Base-by-base conservation (phyloP, 148 eudicot genomes). In the Talinum fruticosum region DNA sequence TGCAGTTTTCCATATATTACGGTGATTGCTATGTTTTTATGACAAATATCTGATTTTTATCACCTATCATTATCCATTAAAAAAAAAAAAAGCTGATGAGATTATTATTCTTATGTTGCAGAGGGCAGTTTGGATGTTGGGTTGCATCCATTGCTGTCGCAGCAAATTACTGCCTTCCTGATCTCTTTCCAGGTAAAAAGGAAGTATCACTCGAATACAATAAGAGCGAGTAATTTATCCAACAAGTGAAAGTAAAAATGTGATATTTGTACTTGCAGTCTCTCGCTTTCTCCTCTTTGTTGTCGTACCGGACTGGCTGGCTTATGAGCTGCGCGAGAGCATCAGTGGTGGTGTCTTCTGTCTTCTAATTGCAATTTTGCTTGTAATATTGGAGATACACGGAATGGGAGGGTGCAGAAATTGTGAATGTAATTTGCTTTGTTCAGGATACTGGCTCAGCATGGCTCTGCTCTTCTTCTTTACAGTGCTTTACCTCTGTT, bases 101-200 rank as follows among this genome's bases (percentile, higher is more conserved):
- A 78, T 24, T 34, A 24, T 74, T 53, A 35, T 38, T 44, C 68
- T 59, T 66, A 19, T 73, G 81, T 80, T 85, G 82, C 85, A 87
- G 90, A 78, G 88, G 87, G 35, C 85, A 85, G 53, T 83, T 87
- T 69, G 90, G 90, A 24, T 65, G 82, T 70, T 87, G 90, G 90
- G 76, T 87, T 59, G 87, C 87, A 59, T 72, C 84, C 62, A 66
- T 87, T 69, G 80, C 87, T 65, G 74, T 85, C 34, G 73, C 79
- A 45, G 81, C 81, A n/a, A 78, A 76, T 67, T 83, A 83, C 74
- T 74, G 75, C 47, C 82, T 80, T 73, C 87, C 87, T 57, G 44
- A 28, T 53, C n/a, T 80, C 30, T 70, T 82, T 71, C 85, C 88
- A 75, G 88, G 90, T 85, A 69, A 59, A 34, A n/a, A 69, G 28